Evolutionary conservation across 495 filamentous ascomycete genomes (phyloP).

Genomic region (Lepidopterella palustris): DNA sequence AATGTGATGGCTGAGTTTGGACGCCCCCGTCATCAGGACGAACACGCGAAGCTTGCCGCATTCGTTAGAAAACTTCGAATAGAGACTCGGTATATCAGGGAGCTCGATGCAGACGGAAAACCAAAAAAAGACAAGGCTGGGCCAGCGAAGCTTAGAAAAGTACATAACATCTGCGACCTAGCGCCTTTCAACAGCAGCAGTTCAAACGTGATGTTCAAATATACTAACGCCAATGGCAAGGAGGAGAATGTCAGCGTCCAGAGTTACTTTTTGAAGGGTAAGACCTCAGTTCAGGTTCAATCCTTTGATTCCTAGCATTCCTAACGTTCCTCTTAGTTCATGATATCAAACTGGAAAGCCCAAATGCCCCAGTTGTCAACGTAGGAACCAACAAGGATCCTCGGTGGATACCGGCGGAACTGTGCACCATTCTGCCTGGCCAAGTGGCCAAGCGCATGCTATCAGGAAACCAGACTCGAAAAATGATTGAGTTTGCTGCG

Average conservation of each 20-base stretch:
- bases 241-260: conserved; percentile 11
- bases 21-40: neutral
- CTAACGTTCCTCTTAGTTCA: conserved; percentile 38
- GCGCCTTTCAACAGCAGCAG: conserved; percentile 2
- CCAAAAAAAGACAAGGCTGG: conserved; percentile 7
- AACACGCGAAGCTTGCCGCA: neutral
- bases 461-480: conserved; percentile 47
- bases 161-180: conserved; percentile 15
- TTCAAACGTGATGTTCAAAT: conserved; percentile 4
- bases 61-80: conserved; percentile 30
- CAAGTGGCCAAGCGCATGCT: conserved; percentile 57
- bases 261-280: conserved; percentile 31
- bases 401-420: conserved; percentile 60
- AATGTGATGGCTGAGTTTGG: conserved; percentile 28
- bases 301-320: too few species aligned
- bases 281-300: neutral
- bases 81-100: conserved; percentile 24
- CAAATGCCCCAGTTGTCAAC: conserved; percentile 60
- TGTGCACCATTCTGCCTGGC: conserved; percentile 57
- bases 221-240: conserved; percentile 14
- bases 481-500: conserved; percentile 66
- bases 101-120: conserved; percentile 13
- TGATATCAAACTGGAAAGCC: conserved; percentile 35
- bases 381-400: conserved; percentile 54
- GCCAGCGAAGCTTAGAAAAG: conserved; percentile 9